phyloP scores from a whole-genome alignment of 1,284 basidiomycete genomes.

The Cutaneotrichosporon cyanovorans region DNA sequence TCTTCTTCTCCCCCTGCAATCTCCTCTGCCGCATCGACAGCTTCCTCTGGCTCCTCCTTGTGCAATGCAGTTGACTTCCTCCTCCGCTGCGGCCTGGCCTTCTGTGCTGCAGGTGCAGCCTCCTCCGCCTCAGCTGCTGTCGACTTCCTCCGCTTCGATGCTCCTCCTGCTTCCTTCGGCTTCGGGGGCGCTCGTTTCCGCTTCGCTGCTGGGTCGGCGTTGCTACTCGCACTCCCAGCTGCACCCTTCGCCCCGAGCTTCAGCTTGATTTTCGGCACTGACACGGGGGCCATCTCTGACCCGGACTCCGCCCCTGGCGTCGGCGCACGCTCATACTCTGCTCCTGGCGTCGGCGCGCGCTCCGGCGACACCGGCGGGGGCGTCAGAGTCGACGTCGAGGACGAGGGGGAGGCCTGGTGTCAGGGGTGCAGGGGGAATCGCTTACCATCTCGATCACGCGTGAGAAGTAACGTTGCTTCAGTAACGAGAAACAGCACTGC shows the following conservation, averaged over 20 bases:
- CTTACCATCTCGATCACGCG: no score
- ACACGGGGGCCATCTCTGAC: neutral
- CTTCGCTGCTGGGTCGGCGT: neutral
- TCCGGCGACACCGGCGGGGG: neutral
- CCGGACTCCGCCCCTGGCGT: neutral
- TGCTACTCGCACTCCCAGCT: neutral
- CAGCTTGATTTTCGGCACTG: conserved; percentile 1
- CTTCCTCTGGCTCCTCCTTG: neutral
- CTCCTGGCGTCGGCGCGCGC: neutral
- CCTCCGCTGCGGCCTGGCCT: neutral
- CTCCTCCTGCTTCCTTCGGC: neutral
- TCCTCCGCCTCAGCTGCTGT: neutral
- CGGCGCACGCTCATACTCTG: neutral
- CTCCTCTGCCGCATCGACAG: neutral
- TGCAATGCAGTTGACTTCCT: neutral
- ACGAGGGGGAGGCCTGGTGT: neutral
- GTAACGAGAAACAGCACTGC: no score
- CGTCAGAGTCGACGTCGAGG: neutral
- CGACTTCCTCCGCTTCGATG: neutral
- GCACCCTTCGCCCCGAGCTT: neutral
- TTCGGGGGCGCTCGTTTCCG: neutral
- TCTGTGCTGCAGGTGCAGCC: neutral
- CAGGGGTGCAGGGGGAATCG: neutral
- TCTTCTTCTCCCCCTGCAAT: neutral
- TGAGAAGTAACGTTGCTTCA: no score